Evolutionary conservation across 805 yeast species (phyloP).

Genomic region (Candida sakaeoensis): DNA sequence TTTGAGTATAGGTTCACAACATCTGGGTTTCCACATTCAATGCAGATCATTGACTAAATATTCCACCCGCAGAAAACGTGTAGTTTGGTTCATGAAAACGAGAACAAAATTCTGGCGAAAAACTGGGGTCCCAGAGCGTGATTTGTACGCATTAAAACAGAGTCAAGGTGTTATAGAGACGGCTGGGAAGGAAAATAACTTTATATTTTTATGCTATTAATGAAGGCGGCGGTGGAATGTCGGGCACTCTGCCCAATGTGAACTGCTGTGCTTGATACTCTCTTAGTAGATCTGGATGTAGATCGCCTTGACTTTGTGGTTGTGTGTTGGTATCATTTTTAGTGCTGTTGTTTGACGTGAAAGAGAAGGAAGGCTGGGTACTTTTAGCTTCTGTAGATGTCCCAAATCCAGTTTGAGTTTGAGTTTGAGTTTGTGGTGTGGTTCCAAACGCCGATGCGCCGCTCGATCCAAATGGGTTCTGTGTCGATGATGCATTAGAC

Average conservation of each 20-base stretch:
- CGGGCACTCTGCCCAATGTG: slow-evolving; percentile 65
- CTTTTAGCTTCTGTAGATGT: background rate
- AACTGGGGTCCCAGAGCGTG: no score
- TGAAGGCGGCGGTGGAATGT: slow-evolving; percentile 59
- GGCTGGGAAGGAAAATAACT: no score
- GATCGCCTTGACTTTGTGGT: slow-evolving; percentile 23
- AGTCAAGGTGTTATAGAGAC: no score
- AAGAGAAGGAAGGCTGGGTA: no score
- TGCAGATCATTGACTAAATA: slow-evolving; percentile 72
- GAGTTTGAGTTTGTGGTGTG: slow-evolving; percentile 9
- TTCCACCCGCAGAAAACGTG: no score
- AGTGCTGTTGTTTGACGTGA: background rate
- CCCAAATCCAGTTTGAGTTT: slow-evolving; percentile 7
- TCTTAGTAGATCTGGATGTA: slow-evolving; percentile 40
- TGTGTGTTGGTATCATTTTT: background rate
- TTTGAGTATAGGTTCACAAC: slow-evolving; percentile 63
- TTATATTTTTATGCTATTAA: slow-evolving; percentile 10
- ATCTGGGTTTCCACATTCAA: slow-evolving; percentile 69
- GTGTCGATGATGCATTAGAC: slow-evolving; percentile 3
- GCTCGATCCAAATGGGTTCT: slow-evolving; percentile 1
- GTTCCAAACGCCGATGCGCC: slow-evolving; percentile 17
- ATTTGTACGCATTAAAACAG: no score
- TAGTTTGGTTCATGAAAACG: no score
- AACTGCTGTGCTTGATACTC: slow-evolving; percentile 50
- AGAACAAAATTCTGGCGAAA: no score